Conservation (phyloP, 768 basidiomycete genomes). For the Kwoniella sp. region DNA sequence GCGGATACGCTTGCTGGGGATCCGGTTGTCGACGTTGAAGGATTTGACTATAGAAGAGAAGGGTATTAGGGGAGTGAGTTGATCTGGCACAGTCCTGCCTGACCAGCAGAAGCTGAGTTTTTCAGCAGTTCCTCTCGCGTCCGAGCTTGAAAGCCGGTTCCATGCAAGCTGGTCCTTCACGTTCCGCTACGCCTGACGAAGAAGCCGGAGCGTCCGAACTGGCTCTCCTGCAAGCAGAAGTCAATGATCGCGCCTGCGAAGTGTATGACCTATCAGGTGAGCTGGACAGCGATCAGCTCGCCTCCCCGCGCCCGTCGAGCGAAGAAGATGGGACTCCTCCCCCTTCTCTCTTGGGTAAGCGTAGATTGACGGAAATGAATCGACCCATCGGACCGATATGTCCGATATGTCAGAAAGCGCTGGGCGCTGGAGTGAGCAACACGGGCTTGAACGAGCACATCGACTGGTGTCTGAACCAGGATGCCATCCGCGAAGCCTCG, state of each 20-base stretch:
- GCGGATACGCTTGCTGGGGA: constrained; percentile 75
- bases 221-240: constrained; percentile 4
- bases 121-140: too few species aligned
- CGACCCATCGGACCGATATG: constrained; percentile 54
- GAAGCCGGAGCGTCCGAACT: constrained; percentile 11
- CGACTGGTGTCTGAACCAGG: constrained; percentile 79
- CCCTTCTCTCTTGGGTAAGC: constrained; percentile 2
- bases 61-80: constrained; percentile 68
- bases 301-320: constrained; percentile 9
- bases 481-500: constrained; percentile 60
- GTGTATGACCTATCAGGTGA: too few species aligned
- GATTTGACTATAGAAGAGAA: constrained; percentile 61
- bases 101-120: too few species aligned
- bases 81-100: too few species aligned
- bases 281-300: constrained; percentile 9
- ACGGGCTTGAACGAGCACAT: constrained; percentile 77
- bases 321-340: constrained; percentile 1
- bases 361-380: constrained; percentile 14
- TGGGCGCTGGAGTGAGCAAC: constrained; percentile 63
- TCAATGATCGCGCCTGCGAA: constrained; percentile 15
- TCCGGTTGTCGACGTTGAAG: constrained; percentile 81
- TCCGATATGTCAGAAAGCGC: constrained; percentile 64
- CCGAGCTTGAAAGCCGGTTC: too few species aligned
- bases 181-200: neutral
- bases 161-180: constrained; percentile 28